Percentiles rank a stretch among this genome's conserved stretches.
Evolutionary conservation across 768 basidiomycete species (phyloP).

Genomic region (Trichaptum fuscoviolaceum): DNA sequence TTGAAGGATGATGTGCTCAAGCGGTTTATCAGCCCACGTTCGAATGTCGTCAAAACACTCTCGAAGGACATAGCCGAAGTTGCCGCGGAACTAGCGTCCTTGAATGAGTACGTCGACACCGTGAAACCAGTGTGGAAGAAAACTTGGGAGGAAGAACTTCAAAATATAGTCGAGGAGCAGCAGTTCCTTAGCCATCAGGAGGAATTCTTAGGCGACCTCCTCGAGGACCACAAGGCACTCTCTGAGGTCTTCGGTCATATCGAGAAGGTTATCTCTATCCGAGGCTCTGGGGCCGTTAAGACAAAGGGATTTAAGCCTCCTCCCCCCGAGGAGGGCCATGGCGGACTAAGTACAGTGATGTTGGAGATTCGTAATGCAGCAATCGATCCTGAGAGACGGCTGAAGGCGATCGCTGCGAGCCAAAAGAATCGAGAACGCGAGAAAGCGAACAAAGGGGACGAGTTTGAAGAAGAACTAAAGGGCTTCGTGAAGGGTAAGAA

Average conservation of each 20-base stretch:
- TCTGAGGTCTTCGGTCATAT: slow-evolving; percentile 84
- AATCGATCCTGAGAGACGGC: slow-evolving; percentile 74
- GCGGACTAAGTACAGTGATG: slow-evolving; percentile 73
- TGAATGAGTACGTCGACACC: slow-evolving; percentile 81
- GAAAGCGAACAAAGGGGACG: slow-evolving; percentile 66
- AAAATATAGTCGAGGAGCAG: slow-evolving; percentile 96
- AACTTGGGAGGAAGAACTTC: slow-evolving; percentile 95
- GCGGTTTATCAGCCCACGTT: slow-evolving; percentile 80
- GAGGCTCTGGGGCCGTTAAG: slow-evolving; percentile 41
- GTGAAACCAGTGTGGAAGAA: slow-evolving; percentile 98
- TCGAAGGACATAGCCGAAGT: slow-evolving; percentile 65
- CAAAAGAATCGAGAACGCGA: slow-evolving; percentile 78
- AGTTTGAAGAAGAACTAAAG: slow-evolving; percentile 75
- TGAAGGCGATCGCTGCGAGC: slow-evolving; percentile 91
- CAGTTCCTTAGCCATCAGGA: slow-evolving; percentile 91
- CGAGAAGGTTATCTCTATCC: slow-evolving; percentile 77
- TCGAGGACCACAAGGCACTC: slow-evolving; percentile 92
- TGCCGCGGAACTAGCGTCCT: slow-evolving; percentile 62
- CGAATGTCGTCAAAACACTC: slow-evolving; percentile 62
- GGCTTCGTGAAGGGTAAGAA: slow-evolving; percentile 87
- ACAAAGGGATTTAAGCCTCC: slow-evolving; percentile 49
- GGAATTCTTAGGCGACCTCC: slow-evolving; percentile 80
- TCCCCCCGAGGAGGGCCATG: slow-evolving; percentile 61
- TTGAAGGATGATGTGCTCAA: slow-evolving; percentile 90
- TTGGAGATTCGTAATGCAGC: slow-evolving; percentile 83